Percentiles rank a stretch among this genome's conserved stretches.
phyloP scores from a whole-genome alignment of 345 rosid species.

The Cardamine occulta region DNA sequence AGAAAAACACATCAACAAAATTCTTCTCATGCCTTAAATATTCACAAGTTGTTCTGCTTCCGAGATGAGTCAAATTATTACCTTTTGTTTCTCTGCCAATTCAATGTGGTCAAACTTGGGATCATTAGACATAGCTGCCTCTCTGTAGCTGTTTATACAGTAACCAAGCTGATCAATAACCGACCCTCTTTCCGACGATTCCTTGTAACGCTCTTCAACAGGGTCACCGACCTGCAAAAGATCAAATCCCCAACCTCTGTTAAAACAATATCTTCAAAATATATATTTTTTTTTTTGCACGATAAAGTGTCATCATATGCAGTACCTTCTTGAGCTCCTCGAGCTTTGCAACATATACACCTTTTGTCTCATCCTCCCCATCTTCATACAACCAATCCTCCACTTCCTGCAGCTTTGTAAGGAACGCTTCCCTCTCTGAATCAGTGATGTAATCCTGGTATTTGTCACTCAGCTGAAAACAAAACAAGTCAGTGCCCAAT shows the following conservation, averaged over 20 bases:
- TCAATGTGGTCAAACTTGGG: conserved; percentile 96
- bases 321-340: conserved; percentile 94
- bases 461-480: conserved; percentile 72
- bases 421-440: conserved; percentile 68
- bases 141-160: conserved; percentile 86
- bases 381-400: conserved; percentile 99
- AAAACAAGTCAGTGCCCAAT: conserved; percentile 17
- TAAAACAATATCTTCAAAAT: not conserved
- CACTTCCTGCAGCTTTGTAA: conserved; percentile 68
- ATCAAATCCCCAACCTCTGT: not conserved
- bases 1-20: not conserved
- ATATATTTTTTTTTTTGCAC: not conserved
- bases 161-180: conserved; percentile 73
- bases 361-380: conserved; percentile 98
- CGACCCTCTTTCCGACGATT: conserved; percentile 66
- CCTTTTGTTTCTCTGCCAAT: conserved; percentile 89
- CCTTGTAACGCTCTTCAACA: conserved; percentile 81
- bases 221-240: conserved; percentile 85
- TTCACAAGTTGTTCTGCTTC: not conserved
- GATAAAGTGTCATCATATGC: not conserved
- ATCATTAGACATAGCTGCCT: conserved; percentile 79
- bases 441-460: conserved; percentile 76
- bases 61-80: conserved; percentile 9
- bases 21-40: not conserved
- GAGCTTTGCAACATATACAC: conserved; percentile 90